Base-by-base conservation (phyloP, 768 basidiomycete species). In the Albatrellus ellisii region DNA sequence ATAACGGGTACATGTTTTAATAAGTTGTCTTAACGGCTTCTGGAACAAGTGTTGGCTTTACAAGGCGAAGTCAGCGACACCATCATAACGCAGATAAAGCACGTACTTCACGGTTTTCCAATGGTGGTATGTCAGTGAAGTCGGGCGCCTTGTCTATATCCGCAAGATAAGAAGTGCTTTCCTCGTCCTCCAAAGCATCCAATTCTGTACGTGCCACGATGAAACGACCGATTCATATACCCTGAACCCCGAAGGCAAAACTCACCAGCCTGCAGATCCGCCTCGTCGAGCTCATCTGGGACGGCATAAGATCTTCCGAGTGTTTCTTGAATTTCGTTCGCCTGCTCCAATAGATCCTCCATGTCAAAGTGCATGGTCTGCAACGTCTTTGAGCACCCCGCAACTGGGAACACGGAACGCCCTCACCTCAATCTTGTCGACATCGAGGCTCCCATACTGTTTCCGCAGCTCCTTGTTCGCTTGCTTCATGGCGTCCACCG, bases 391-490 rank as follows among this genome's bases (percentile, higher is more conserved):
- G 29, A 24, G 7, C n/a, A 35, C 14, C 4, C 20, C 41, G 12
- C 36, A 37, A 22, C 7, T 36, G 20, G 6, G 20, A 24, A 6
- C 31, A 32, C 18, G 20, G 12, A 17, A 54, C 72, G 46, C n/a
- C n/a, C n/a, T n/a, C 47, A 94, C 92, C 71, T 98, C 95, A 53
- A 99, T 97, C 75, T 95, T 92, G 69, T 94, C 89, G 51, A 99
- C 77, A 56, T 99, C 80, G 49, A 98, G 79, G 67, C 91, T 95
- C 18, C 92, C 92, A 56, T 98, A 99, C 63, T 97, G 92, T 59
- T 84, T 90, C 65, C 77, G 77, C 63, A 99, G 73, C 60, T 97
- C 92, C 66, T 92, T 97, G 65, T 97, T 98, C 14, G 95, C 92
- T 14, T 71, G 56, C 57, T 89, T 77, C 91, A 99, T 97, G 4